phyloP scores from a whole-genome alignment of 257 asterid genomes.

The Nicotiana knightiana region DNA sequence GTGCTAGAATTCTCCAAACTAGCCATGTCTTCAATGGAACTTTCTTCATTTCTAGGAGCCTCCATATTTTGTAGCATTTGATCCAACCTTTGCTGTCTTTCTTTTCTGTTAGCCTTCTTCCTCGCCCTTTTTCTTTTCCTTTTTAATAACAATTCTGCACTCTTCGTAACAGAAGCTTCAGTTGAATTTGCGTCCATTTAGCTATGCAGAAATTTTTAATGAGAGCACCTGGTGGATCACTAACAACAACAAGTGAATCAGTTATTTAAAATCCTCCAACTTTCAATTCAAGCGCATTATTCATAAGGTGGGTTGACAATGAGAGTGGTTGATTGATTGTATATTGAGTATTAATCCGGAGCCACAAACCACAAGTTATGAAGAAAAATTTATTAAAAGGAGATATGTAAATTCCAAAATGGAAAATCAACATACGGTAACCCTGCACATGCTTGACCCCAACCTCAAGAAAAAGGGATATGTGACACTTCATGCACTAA shows the following conservation, averaged over 20 bases:
- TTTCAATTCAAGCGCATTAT: not conserved
- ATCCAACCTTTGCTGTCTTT: conserved; percentile 21
- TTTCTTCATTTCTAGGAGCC: conserved; percentile 9
- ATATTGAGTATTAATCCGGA: not conserved
- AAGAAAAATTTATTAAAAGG: not conserved
- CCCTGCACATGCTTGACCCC: not conserved
- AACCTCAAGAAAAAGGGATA: not conserved
- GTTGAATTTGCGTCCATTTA: conserved; percentile 16
- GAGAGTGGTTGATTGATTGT: not conserved
- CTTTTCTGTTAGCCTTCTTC: conserved; percentile 18
- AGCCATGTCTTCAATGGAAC: conserved; percentile 7
- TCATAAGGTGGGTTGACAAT: not conserved
- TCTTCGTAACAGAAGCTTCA: not conserved
- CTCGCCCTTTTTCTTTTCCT: conserved; percentile 15
- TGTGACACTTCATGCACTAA: not conserved
- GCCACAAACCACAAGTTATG: not conserved
- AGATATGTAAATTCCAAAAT: not conserved
- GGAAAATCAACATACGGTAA: not conserved
- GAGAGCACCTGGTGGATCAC: not conserved
- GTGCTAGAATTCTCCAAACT: conserved; percentile 10
- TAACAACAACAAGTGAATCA: not conserved
- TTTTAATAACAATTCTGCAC: conserved; percentile 1
- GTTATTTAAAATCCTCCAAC: not conserved
- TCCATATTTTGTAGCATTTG: conserved; percentile 20
- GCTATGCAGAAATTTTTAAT: not conserved